Percentiles rank a stretch among this genome's conserved stretches.
Conservation (phyloP, 495 filamentous ascomycete genomes). For the Hyaloscypha hepaticicola region DNA sequence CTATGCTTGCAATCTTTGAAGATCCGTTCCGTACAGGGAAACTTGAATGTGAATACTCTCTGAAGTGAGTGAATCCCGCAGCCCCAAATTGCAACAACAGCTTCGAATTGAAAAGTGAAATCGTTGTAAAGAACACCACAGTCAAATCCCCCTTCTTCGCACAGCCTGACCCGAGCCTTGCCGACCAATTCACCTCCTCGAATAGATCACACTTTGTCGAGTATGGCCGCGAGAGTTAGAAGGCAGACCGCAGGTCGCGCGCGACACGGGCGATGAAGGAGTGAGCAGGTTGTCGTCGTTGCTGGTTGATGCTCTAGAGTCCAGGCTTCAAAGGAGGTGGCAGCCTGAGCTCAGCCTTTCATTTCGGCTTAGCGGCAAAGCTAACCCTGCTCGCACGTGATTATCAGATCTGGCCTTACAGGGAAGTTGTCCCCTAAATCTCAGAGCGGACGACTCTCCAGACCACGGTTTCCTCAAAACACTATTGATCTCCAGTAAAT, state of each 20-base stretch:
- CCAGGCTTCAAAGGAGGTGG: neutral
- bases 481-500: neutral
- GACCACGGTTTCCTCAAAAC: constrained; percentile 1
- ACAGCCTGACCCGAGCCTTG: constrained; percentile 25
- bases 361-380: constrained; percentile 1
- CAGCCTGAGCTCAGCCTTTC: neutral
- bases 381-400: neutral
- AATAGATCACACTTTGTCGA: neutral
- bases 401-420: neutral
- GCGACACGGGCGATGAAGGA: neutral
- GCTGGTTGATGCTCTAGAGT: neutral
- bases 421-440: neutral
- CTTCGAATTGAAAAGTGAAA: constrained; percentile 24
- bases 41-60: constrained; percentile 22
- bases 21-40: constrained; percentile 22
- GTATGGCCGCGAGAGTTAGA: neutral
- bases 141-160: constrained; percentile 20
- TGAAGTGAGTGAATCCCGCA: constrained; percentile 18
- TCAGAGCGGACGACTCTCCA: neutral
- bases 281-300: neutral
- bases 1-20: constrained; percentile 46
- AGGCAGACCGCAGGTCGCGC: neutral
- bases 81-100: constrained; percentile 18
- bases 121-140: constrained; percentile 14
- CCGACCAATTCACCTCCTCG: constrained; percentile 17